Base-by-base conservation (phyloP, 139 green algal species). In the Tetraselmis chui region DNA sequence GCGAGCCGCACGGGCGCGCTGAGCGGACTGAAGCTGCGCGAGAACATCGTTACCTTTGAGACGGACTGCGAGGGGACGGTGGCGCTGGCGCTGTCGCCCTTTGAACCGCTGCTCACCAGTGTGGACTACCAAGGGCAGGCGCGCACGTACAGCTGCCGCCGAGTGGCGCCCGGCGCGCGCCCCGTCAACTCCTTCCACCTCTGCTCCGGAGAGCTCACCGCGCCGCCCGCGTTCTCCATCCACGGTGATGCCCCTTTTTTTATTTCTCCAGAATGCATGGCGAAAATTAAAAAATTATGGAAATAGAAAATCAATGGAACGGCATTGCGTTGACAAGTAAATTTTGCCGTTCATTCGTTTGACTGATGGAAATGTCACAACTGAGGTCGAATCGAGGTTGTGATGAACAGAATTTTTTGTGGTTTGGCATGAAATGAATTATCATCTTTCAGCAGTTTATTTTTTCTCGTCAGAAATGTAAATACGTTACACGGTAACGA, bases 11-110 rank as follows among this genome's bases (percentile, higher is more conserved):
- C 85, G 59, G 58, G 78, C 27, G 79, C 67, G 45, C 81, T 87
- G 24, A 77, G 59, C 25, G 78, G 74, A 22, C 86, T 87, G 29
- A 90, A 88, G 80, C 85, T 90, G 31, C 75, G 89, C 25, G 87
- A 90, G n/a, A 85, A 89, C 83, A 85, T 88, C 79, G 88, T 79
- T 85, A 84, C 84, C 0, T 85, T 92, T 2, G 87, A 92, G 80
- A 90, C 84, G 1, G 84, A 84, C 59, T 45, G 78, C 26, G 77
- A 87, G 28, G 59, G 80, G n/a, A 84, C 88, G 1, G 84, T 83
- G 0, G 90, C 91, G 0, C 59, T 97, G 26, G 80, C 88, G 76
- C 91, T 96, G 83, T 91, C 95, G 83, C 89, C 92, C 45, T 94
- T 96, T 86, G 88, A 92, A 31, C 88, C 91, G 26, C 59, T 88